Base-by-base conservation (phyloP, 2,329 filamentous ascomycete species). In the Rutstroemia sydowiana region DNA sequence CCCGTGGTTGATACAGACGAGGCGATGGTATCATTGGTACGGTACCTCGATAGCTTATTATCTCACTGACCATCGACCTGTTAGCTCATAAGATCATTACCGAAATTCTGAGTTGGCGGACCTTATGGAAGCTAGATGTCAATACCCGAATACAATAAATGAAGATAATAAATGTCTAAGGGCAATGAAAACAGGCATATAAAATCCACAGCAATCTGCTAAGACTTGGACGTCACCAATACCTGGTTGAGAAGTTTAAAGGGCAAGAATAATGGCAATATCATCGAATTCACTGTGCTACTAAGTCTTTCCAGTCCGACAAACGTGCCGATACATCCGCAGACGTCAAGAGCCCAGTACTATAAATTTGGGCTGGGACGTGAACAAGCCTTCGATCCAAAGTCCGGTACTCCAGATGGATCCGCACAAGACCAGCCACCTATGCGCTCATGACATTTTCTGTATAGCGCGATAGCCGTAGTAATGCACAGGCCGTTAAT, bases 11-110 rank as follows among this genome's bases (percentile, higher is more conserved):
- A 48, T 14, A 8, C 18, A 16, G 23, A 31, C 31, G 48, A 59
- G 58, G 91, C 59, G 91, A 89, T 61, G 91, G 91, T 60, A 89
- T 96, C 58, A 95, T 96, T 63, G 92, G 91, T 65, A 16, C n/a
- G n/a, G n/a, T n/a, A 85, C 83, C 67, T 92, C 88, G 41, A 89
- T 87, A 7, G 90, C 91, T 58, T 96, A 96, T 70, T 96, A 84
- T 65, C 74, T 96, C 42, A 92, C 89, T 1, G 82, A 87, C 55
- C 90, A 96, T 66, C 82, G 77, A 92, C 66, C 81, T 83, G 23
- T 71, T 77, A 14, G 77, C 79, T 53, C 88, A 95, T 67, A 82
- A 39, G 20, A 16, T 39, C n/a, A 39, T 18, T 9, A n/a, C 96
- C 48, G 92, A 97, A 72, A 90, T 91, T 2, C 43, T 83, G 96